Conservation (phyloP, 2,329 filamentous ascomycete genomes). For the Cercospora berteroae region DNA sequence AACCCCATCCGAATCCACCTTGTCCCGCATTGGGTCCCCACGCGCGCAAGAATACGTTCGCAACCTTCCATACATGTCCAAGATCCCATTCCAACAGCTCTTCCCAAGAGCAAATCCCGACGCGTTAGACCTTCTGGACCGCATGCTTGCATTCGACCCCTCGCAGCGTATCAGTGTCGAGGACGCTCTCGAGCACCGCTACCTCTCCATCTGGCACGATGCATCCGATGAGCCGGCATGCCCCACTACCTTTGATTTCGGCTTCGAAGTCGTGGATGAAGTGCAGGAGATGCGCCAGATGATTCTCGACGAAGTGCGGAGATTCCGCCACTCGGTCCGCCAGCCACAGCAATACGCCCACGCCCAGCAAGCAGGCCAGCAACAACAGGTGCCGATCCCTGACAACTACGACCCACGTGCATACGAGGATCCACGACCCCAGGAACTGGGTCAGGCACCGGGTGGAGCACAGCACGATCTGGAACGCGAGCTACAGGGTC, state of each 20-base stretch:
- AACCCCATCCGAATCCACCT: slow-evolving; percentile 91
- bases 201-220: slow-evolving; percentile 98
- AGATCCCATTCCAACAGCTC: slow-evolving; percentile 81
- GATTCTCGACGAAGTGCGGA: slow-evolving; percentile 91
- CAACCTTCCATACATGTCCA: slow-evolving; percentile 60
- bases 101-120: slow-evolving; percentile 96
- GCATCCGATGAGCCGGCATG: slow-evolving; percentile 92
- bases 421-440: slow-evolving; percentile 62
- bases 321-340: slow-evolving; percentile 63
- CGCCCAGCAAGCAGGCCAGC: slow-evolving; percentile 39
- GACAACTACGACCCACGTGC: slow-evolving; percentile 58
- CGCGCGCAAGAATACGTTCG: slow-evolving; percentile 97
- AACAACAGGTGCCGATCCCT: slow-evolving; percentile 59
- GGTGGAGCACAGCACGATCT: slow-evolving; percentile 63
- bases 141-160: slow-evolving; percentile 96
- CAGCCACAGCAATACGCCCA: slow-evolving; percentile 48
- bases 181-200: slow-evolving; percentile 91
- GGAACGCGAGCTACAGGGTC: slow-evolving; percentile 70
- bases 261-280: slow-evolving; percentile 96
- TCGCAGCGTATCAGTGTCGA: slow-evolving; percentile 91
- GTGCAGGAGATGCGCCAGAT: slow-evolving; percentile 93
- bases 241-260: slow-evolving; percentile 94
- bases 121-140: slow-evolving; percentile 89
- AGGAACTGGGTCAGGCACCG: slow-evolving; percentile 41
- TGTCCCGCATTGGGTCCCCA: slow-evolving; percentile 88